Percentiles rank a stretch among this genome's conserved stretches.
phyloP scores from a whole-genome alignment of 2,329 filamentous ascomycete species.

The Colletotrichum tabaci region DNA sequence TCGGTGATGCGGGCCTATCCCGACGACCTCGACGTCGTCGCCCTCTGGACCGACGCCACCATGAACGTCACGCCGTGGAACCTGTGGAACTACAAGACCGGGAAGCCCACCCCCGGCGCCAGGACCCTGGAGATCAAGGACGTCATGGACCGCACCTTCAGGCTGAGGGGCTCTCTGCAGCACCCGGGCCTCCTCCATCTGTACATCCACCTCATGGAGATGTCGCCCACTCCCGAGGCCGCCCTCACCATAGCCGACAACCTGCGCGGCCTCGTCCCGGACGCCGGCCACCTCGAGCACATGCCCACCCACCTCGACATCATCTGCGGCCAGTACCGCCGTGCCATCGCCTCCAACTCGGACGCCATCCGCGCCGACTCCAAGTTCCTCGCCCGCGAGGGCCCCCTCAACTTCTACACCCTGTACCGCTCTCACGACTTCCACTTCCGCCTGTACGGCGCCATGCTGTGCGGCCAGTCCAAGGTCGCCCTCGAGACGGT shows the following conservation, averaged over 20 bases:
- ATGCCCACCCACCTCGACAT: slow-evolving; percentile 87
- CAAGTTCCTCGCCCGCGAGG: slow-evolving; percentile 72
- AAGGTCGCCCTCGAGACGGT: slow-evolving; percentile 74
- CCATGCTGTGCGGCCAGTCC: slow-evolving; percentile 82
- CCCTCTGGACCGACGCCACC: slow-evolving; percentile 58
- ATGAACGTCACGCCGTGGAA: slow-evolving; percentile 66
- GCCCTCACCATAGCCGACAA: slow-evolving; percentile 74
- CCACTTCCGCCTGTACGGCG: slow-evolving; percentile 82
- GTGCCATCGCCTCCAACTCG: slow-evolving; percentile 76
- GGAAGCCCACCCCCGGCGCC: slow-evolving; percentile 44
- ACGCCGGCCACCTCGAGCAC: slow-evolving; percentile 79
- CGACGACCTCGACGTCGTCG: slow-evolving; percentile 56
- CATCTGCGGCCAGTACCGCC: slow-evolving; percentile 78
- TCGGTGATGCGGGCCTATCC: slow-evolving; percentile 54
- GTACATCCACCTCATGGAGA: slow-evolving; percentile 85
- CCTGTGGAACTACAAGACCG: slow-evolving; percentile 58
- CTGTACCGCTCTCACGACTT: slow-evolving; percentile 83
- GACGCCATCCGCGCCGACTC: slow-evolving; percentile 78
- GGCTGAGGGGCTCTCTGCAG: slow-evolving; percentile 59
- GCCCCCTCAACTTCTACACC: slow-evolving; percentile 80
- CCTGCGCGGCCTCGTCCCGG: slow-evolving; percentile 76
- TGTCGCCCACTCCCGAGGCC: slow-evolving; percentile 76
- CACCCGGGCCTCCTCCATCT: slow-evolving; percentile 82
- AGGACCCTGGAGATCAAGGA: slow-evolving; percentile 48
- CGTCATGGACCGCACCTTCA: slow-evolving; percentile 63